Evolutionary conservation across 1,284 basidiomycete genomes (phyloP).

Genomic region (Earliella scabrosa): DNA sequence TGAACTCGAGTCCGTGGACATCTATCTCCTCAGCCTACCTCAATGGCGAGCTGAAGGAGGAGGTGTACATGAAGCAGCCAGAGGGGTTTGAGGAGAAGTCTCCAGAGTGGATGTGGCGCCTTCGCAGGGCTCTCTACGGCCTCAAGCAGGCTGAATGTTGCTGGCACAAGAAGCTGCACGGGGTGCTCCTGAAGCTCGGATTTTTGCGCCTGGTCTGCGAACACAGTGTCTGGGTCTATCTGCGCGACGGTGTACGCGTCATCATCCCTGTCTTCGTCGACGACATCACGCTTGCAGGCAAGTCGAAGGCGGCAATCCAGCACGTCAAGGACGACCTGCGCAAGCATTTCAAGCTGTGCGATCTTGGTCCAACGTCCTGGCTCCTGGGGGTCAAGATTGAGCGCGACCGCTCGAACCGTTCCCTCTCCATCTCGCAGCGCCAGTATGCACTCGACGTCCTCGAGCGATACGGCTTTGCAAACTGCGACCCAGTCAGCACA

Average conservation of each 20-base stretch:
- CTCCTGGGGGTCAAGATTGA: conserved; percentile 10
- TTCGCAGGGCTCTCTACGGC: conserved; percentile 33
- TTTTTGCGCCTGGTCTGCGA: conserved; percentile 32
- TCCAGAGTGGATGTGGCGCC: conserved; percentile 11
- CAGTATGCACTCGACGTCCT: conserved; percentile 7
- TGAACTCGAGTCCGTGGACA: conserved; percentile 41
- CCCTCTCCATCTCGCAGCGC: conserved; percentile 8
- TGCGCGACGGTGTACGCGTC: conserved; percentile 2
- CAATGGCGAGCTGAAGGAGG: conserved; percentile 44
- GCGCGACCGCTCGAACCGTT: background rate
- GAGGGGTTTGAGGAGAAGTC: conserved; percentile 35
- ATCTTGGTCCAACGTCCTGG: conserved; percentile 4
- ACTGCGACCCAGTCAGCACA: conserved; percentile 10
- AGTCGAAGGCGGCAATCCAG: background rate
- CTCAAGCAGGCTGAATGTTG: conserved; percentile 33
- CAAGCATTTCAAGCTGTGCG: conserved; percentile 18
- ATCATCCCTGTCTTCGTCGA: conserved; percentile 9
- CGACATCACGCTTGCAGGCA: conserved; percentile 2
- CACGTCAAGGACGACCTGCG: conserved; percentile 19
- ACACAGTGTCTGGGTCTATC: conserved; percentile 31
- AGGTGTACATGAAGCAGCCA: conserved; percentile 44
- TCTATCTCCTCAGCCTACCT: conserved; percentile 42
- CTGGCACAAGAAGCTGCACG: conserved; percentile 31
- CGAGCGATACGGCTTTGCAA: conserved; percentile 1
- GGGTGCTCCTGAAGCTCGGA: conserved; percentile 23